These are phyloP conservation scores for Teunomyces cretensis DNA, from an alignment of 805 yeast genomes.

Conservation along the genomic window DNA sequence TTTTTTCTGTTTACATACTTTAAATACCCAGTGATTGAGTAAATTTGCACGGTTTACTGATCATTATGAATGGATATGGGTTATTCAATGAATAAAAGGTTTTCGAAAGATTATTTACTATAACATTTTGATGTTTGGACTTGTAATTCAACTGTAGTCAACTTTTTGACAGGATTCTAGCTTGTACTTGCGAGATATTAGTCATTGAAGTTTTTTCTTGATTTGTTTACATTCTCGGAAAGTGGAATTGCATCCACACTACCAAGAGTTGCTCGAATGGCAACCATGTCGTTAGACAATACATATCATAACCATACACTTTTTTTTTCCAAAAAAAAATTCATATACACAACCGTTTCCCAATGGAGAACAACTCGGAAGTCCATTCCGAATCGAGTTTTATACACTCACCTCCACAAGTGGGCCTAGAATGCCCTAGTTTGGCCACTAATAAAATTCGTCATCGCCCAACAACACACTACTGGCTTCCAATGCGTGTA, in stretches of 20 bases:
- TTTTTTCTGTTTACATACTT: background rate
- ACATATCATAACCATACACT: background rate
- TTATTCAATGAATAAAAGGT: background rate
- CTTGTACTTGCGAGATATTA: too few relatives aligned
- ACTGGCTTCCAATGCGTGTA: background rate
- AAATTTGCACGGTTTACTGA: constrained; percentile 1
- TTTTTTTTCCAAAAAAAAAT: too few relatives aligned
- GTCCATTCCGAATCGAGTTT: background rate
- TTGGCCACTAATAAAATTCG: background rate
- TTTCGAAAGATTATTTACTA: too few relatives aligned
- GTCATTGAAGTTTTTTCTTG: too few relatives aligned
- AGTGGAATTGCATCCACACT: too few relatives aligned
- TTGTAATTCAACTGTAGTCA: too few relatives aligned
- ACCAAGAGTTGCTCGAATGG: too few relatives aligned
- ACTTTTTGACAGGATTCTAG: background rate
- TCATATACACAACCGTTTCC: background rate
- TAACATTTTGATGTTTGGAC: too few relatives aligned
- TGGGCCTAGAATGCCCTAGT: background rate
- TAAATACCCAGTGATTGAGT: background rate
- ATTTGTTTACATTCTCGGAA: too few relatives aligned
- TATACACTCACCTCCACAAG: background rate
- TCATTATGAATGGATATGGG: background rate
- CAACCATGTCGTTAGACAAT: too few relatives aligned
- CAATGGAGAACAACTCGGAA: background rate
- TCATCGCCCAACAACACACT: background rate